These are phyloP conservation scores for Colletotrichum zoysiae DNA, from an alignment of 2,329 filamentous ascomycete genomes.

Conservation along the genomic window DNA sequence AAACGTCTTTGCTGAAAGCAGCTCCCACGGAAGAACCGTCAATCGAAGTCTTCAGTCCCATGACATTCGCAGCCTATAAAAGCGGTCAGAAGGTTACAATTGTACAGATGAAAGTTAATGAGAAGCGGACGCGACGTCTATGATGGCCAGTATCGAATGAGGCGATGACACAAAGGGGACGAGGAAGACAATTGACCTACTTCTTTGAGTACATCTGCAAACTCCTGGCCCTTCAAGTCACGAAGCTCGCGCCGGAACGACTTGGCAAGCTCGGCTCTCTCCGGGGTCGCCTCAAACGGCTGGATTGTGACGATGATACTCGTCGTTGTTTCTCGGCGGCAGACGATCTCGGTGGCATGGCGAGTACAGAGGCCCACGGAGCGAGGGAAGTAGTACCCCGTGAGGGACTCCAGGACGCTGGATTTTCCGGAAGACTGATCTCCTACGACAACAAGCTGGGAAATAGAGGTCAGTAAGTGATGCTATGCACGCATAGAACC, in stretches of 20 bases:
- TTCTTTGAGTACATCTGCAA: constrained; percentile 25
- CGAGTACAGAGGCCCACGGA: constrained; percentile 60
- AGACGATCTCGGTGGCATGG: constrained; percentile 62
- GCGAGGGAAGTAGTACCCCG: constrained; percentile 62
- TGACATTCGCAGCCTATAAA: constrained; percentile 23
- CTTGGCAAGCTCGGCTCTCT: constrained; percentile 12
- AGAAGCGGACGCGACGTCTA: background rate
- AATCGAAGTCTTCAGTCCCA: constrained; percentile 16
- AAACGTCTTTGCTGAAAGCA: constrained; percentile 43
- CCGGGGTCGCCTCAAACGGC: constrained; percentile 42
- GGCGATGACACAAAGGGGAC: accelerated
- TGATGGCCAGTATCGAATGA: background rate
- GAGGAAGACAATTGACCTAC: constrained; percentile 58
- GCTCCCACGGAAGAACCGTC: background rate
- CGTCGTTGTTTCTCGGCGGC: constrained; percentile 52
- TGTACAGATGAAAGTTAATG: background rate
- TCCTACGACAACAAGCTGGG: constrained; percentile 83
- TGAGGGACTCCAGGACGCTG: constrained; percentile 79
- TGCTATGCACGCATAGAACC: constrained; percentile 11
- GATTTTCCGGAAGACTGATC: constrained; percentile 90
- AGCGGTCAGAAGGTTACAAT: background rate
- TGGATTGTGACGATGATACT: constrained; percentile 59
- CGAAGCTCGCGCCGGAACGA: constrained; percentile 80
- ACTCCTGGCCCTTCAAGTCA: constrained; percentile 72
- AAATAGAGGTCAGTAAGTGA: constrained; percentile 42